Percentiles rank a stretch among this genome's conserved stretches.
These are phyloP conservation scores for Claviceps sp. DNA, from an alignment of 2,329 filamentous ascomycete genomes.

Conservation along the genomic window DNA sequence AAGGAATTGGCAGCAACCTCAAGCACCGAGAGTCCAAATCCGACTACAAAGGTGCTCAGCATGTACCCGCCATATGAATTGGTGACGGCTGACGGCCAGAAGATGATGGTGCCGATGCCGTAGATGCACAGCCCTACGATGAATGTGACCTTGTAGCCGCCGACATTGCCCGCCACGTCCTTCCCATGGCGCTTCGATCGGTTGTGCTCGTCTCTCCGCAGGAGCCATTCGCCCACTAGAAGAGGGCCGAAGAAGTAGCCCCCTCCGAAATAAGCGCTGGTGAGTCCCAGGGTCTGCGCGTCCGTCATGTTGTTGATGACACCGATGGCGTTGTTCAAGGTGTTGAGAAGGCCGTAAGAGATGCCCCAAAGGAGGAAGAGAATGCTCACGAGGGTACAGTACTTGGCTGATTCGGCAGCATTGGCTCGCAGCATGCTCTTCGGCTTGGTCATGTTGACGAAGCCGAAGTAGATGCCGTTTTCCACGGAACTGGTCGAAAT, in stretches of 20 bases:
- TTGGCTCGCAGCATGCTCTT: constrained; percentile 59
- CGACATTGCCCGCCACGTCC: constrained; percentile 30
- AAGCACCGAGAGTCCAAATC: constrained; percentile 61
- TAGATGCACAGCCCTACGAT: constrained; percentile 66
- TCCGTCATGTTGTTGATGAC: constrained; percentile 45
- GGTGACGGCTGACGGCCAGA: constrained; percentile 69
- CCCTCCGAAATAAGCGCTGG: constrained; percentile 56
- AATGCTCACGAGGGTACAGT: constrained; percentile 61
- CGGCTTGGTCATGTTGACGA: constrained; percentile 55
- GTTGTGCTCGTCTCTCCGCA: constrained; percentile 52
- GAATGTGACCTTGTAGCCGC: constrained; percentile 68
- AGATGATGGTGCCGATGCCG: constrained; percentile 65
- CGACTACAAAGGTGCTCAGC: constrained; percentile 59
- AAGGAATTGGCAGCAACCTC: constrained; percentile 76
- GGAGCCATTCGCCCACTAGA: constrained; percentile 54
- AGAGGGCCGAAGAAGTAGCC: constrained; percentile 59
- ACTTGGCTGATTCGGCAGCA: constrained; percentile 52
- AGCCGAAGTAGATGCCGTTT: constrained; percentile 55
- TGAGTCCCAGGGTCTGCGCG: constrained; percentile 52
- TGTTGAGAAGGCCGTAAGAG: constrained; percentile 76
- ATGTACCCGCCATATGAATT: constrained; percentile 67
- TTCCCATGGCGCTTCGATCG: constrained; percentile 27
- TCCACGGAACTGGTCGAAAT: constrained; percentile 24
- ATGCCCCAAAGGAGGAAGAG: constrained; percentile 86
- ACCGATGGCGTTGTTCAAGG: constrained; percentile 60